Evolutionary conservation across 2,329 filamentous ascomycete genomes (phyloP).

Genomic region (Stemphylium vesicarium): DNA sequence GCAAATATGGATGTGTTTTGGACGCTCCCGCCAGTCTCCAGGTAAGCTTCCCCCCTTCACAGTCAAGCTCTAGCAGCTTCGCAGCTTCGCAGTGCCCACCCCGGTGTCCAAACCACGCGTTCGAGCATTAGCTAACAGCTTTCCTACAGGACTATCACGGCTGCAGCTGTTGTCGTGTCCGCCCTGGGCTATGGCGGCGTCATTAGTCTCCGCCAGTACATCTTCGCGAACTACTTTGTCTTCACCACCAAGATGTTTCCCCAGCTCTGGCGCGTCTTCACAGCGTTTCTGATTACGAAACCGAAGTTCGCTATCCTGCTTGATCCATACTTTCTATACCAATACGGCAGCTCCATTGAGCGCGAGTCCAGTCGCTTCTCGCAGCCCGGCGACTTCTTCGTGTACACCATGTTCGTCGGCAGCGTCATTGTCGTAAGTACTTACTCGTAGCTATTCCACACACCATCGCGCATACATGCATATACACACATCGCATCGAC

Average conservation of each 20-base stretch:
- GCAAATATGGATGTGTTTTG: constrained; percentile 66
- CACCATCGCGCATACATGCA: constrained; percentile 17
- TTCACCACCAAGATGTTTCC: constrained; percentile 61
- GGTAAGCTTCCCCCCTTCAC: constrained; percentile 57
- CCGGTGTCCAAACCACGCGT: background rate
- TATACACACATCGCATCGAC: constrained; percentile 23
- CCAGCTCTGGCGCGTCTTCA: constrained; percentile 65
- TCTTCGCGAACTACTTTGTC: constrained; percentile 62
- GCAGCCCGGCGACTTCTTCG: constrained; percentile 77
- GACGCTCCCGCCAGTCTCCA: constrained; percentile 69
- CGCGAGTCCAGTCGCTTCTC: constrained; percentile 72
- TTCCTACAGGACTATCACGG: constrained; percentile 69
- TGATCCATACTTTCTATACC: constrained; percentile 80
- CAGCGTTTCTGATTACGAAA: constrained; percentile 66
- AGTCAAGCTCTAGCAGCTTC: background rate
- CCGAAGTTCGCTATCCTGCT: constrained; percentile 65
- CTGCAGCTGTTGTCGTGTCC: constrained; percentile 68
- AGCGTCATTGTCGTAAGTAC: constrained; percentile 77
- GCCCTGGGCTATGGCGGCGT: constrained; percentile 65
- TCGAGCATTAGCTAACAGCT: constrained; percentile 52
- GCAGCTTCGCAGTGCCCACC: background rate
- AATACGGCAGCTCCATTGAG: constrained; percentile 78
- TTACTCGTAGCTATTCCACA: constrained; percentile 33
- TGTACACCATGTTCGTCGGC: constrained; percentile 78
- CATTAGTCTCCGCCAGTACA: constrained; percentile 58